Base-by-base conservation (phyloP, 1,284 basidiomycete species). In the Albatrellus sp. region DNA sequence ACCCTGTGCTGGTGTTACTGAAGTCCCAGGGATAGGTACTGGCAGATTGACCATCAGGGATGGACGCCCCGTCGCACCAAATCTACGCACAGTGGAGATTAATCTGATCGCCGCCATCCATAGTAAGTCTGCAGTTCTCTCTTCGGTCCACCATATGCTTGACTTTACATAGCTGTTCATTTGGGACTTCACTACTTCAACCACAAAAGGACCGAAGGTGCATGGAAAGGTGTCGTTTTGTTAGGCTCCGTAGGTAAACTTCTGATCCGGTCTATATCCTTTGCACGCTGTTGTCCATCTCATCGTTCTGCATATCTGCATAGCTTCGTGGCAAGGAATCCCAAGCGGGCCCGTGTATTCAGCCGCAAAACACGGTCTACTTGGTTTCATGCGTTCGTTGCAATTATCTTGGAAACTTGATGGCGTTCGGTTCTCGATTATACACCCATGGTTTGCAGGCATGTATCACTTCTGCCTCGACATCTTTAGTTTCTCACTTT, bases 321-420 rank as follows among this genome's bases (percentile, higher is more conserved):
- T n/a, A n/a, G n/a, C n/a, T n/a, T 75, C 73, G 28, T 76, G 73
- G 68, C 45, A 60, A 29, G 63, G 60, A 0, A 61, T 78, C 24
- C 68, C 74, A 0, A 47, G 50, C 9, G 73, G 56, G 2, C 57
- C 67, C 3, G 50, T 72, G 45, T 78, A 80, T 53, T 57, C 62
- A 8, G 67, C 70, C 6, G 65, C 73, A 13, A 76, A 76, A 55
- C 72, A 73, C 52, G 72, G 62, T 34, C 54, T 73, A 12, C 61
- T 78, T 2, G 78, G 76, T 2, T 47, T 78, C 20, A 72, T 75
- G 69, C 67, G 73, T 12, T n/a, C n/a, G n/a, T n/a, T n/a, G n/a
- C n/a, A n/a, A n/a, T n/a, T n/a, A n/a, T n/a, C n/a, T n/a, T n/a
- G n/a, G n/a, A n/a, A n/a, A n/a, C n/a, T n/a, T n/a, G n/a, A n/a